phyloP scores from a whole-genome alignment of 2,329 filamentous ascomycete genomes.

The Monosporascus sp. region DNA sequence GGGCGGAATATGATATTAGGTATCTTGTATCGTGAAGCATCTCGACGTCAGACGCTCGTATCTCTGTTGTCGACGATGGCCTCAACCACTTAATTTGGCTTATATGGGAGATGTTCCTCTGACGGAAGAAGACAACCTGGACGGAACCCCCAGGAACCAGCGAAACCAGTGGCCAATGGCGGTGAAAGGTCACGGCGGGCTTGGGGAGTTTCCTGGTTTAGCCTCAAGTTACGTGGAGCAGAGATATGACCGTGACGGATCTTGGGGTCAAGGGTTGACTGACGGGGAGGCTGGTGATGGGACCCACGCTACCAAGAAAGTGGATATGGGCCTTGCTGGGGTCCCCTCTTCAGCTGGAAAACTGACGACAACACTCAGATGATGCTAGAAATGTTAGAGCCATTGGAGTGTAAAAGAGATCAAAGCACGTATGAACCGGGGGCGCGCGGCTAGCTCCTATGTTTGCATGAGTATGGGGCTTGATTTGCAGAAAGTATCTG shows the following conservation, averaged over 20 bases:
- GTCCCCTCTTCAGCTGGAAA: background rate
- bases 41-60: slow-evolving; percentile 25
- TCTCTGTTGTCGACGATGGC: slow-evolving; percentile 12
- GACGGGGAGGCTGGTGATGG: background rate
- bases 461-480: slow-evolving; percentile 2
- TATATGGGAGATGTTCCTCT: slow-evolving; percentile 21
- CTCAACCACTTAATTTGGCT: slow-evolving; percentile 9
- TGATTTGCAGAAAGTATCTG: background rate
- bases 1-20: slow-evolving; percentile 17
- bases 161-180: slow-evolving; percentile 17
- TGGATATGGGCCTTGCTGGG: background rate
- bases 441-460: background rate
- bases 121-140: slow-evolving; percentile 14
- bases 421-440: background rate
- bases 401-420: background rate
- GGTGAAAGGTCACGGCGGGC: slow-evolving; percentile 22
- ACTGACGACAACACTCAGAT: background rate
- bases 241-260: background rate
- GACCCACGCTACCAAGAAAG: background rate
- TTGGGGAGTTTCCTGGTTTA: slow-evolving; percentile 14
- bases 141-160: slow-evolving; percentile 7
- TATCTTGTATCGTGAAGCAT: slow-evolving; percentile 26
- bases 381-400: background rate
- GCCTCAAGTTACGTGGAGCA: slow-evolving; percentile 22
- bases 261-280: slow-evolving; percentile 6